These are phyloP conservation scores for Exobasidium cylindrosporum DNA, from an alignment of 1,284 basidiomycete genomes.

Conservation along the genomic window DNA sequence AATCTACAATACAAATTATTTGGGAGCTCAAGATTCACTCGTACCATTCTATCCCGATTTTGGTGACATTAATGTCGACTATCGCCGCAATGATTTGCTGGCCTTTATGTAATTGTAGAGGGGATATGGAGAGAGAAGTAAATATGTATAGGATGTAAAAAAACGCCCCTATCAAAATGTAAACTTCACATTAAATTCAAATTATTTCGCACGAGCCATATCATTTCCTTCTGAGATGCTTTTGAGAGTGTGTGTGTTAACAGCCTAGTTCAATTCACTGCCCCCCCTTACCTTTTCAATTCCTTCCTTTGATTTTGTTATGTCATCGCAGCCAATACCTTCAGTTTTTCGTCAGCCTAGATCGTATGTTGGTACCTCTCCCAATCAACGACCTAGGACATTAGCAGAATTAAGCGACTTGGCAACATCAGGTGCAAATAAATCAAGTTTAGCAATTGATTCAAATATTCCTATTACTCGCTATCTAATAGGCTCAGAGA, in stretches of 20 bases:
- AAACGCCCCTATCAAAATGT: too few relatives aligned
- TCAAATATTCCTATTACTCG: background rate
- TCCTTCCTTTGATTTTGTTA: too few relatives aligned
- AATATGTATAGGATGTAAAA: too few relatives aligned
- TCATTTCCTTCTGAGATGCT: too few relatives aligned
- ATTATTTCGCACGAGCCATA: too few relatives aligned
- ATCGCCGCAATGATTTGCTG: constrained; percentile 47
- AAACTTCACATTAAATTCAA: too few relatives aligned
- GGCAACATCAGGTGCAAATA: background rate
- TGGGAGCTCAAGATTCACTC: constrained; percentile 82
- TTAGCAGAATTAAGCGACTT: background rate
- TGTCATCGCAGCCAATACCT: background rate
- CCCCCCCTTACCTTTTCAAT: too few relatives aligned
- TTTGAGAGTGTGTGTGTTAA: too few relatives aligned
- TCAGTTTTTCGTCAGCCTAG: background rate
- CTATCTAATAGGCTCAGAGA: background rate
- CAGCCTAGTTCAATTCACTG: too few relatives aligned
- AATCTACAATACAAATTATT: constrained; percentile 67
- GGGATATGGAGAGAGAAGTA: too few relatives aligned
- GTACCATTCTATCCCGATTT: constrained; percentile 83
- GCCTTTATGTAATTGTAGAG: background rate
- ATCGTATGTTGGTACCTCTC: background rate
- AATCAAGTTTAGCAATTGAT: background rate
- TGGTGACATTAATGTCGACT: constrained; percentile 45
- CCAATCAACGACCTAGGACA: background rate